Evolutionary conservation across 805 yeast genomes (phyloP), one percentile per base, ranked within the genome.

Genomic region (Candida coquimbonensis): DNA sequence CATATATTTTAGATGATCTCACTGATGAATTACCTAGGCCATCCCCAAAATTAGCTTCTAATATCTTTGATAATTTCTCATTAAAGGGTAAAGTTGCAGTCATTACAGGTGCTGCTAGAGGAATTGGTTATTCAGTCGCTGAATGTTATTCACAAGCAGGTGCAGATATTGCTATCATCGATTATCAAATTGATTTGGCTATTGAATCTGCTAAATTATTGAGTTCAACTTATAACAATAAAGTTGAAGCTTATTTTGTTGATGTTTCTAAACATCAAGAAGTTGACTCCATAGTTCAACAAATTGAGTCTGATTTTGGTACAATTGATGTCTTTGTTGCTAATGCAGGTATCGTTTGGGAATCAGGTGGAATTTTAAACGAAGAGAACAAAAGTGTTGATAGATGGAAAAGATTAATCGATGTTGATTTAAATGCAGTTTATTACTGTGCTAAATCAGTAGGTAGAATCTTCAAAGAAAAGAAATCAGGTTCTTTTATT

Each of bases 261-360:
- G 58, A 66, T 1, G 46, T 64, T 27, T 60, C 66, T 0, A 64
- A 65, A 37, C 59, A 57, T 38, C 50, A 53, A 1, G 53, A 59
- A 7, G 65, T 66, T 12, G 52, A 60, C 14, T 24, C 34, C 1
- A 61, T 63, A 1, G 54, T 75, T 32, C 42, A 55, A 5, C 56
- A 57, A 39, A 78, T 80, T 47, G 76, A 69, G 51, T 54, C 67
- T 50, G 95, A 87, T 59, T 88, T 89, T 64, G 63, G 82, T 45
- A 78, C 77, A 53, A 80, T 88, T 53, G 96, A 88, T 63, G 71
- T 87, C 21, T 83, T 86, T 57, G 93, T 88, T 38, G 91, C 95
- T 54, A 88, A 88, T 64, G 96, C 96, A 13, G 96, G 96, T 36
- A 77, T 86, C 35, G 81, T 90, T 9, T 87, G 95, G 95, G 72